Percentiles rank a stretch among this genome's conserved stretches.
Evolutionary conservation across 306 rosid species (phyloP).

Genomic region (Prunus dulcis): DNA sequence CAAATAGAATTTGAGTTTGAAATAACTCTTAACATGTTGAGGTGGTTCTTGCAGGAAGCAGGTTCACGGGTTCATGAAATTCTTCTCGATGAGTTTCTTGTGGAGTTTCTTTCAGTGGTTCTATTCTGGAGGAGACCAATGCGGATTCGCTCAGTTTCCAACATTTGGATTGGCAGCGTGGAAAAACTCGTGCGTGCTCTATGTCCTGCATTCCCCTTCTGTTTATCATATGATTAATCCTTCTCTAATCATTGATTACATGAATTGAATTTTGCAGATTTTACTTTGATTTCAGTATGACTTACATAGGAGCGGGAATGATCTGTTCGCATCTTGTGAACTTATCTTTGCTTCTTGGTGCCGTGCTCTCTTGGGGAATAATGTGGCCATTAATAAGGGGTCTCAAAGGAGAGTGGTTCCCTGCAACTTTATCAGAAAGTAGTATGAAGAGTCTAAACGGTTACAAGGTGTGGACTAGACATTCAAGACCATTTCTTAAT

Average conservation of each 20-base stretch:
- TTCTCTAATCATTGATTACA: conserved; percentile 22
- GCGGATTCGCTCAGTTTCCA: conserved; percentile 91
- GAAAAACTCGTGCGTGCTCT: conserved; percentile 65
- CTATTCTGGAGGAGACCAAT: conserved; percentile 69
- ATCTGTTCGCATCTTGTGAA: conserved; percentile 95
- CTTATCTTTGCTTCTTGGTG: conserved; percentile 87
- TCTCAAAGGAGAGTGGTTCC: conserved; percentile 94
- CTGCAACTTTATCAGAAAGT: conserved; percentile 63
- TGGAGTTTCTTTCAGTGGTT: conserved; percentile 99
- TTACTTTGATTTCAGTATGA: conserved; percentile 94
- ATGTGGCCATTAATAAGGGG: conserved; percentile 93
- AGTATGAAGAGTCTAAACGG: conserved; percentile 96
- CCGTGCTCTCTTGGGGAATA: conserved; percentile 90
- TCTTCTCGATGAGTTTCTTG: conserved; percentile 69
- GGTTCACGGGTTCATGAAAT: conserved; percentile 73
- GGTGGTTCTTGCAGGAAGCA: conserved; percentile 64
- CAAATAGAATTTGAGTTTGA: conserved; percentile 16
- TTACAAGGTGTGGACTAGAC: conserved; percentile 60
- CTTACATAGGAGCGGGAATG: conserved; percentile 99
- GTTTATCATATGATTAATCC: conserved; percentile 11
- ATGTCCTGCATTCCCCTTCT: not conserved
- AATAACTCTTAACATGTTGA: conserved; percentile 25
- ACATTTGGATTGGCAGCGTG: conserved; percentile 89
- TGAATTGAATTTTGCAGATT: conserved; percentile 56
- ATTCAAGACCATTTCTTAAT: not conserved